Conservation (phyloP, 2,329 filamentous ascomycete genomes). For the Immersiporthe knoxdaviesiana region DNA sequence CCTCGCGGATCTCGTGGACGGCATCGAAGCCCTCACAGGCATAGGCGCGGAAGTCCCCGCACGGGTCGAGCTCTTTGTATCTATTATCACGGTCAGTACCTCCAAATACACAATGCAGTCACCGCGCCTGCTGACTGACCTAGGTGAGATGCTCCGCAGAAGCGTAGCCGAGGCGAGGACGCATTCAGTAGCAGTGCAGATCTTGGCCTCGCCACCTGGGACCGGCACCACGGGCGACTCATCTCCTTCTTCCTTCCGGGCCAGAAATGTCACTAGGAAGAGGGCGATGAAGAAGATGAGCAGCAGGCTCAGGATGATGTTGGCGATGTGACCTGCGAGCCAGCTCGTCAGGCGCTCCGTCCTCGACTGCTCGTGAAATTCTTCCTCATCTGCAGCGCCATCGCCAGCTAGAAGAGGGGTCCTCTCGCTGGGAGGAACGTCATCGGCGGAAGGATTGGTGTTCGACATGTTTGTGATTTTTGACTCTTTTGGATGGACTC, state of each 20-base stretch:
- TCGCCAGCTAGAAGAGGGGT: conserved; percentile 27
- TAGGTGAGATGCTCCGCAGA: conserved; percentile 29
- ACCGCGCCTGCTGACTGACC: conserved; percentile 2
- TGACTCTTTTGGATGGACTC: not conserved
- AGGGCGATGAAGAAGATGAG: conserved; percentile 22
- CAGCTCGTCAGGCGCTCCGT: conserved; percentile 16
- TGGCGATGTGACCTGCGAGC: conserved; percentile 19
- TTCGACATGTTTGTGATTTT: not conserved
- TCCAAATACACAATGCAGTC: conserved; percentile 32
- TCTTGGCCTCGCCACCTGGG: conserved; percentile 13
- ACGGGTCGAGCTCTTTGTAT: conserved; percentile 67
- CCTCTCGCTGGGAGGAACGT: conserved; percentile 19
- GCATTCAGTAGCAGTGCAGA: conserved; percentile 28
- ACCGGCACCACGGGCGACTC: not conserved
- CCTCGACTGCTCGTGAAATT: not conserved
- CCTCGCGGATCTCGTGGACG: conserved; percentile 65
- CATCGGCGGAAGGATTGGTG: not conserved
- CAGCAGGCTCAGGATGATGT: conserved; percentile 21
- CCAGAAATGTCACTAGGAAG: conserved; percentile 13
- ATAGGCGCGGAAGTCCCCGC: conserved; percentile 60
- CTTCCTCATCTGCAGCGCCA: conserved; percentile 10
- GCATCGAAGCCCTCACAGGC: conserved; percentile 70
- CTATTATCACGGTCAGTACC: conserved; percentile 4
- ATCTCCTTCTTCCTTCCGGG: not conserved
- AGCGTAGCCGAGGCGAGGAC: conserved; percentile 29